Base-by-base conservation (phyloP, 2,329 filamentous ascomycete species). In the Colletotrichum cuscutae region DNA sequence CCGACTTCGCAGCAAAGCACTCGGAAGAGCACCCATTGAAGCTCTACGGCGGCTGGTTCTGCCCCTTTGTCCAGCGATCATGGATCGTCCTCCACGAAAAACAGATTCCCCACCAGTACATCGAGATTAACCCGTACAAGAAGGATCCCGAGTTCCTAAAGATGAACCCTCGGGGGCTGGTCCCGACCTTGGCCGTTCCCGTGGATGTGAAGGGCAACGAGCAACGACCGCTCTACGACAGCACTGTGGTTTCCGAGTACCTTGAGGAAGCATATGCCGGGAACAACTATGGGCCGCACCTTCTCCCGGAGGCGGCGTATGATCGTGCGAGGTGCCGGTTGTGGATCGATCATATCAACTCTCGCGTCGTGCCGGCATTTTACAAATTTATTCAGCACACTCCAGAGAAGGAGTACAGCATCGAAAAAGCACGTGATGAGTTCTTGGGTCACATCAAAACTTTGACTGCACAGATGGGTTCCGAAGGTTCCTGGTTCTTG, bases 31-130 rank as follows among this genome's bases (percentile, higher is more conserved):
- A 90, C 42, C 80, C 82, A 5, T 82, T 93, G 37, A 93, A 92
- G 80, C 85, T 95, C 13, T 95, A 94, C 81, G 89, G 90, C 15
- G 91, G 90, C 75, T 95, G 92, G 92, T 95, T 94, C 85, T 96
- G 88, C 76, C 89, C 89, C 15, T 90, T 90, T 75, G 88, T 94
- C 5, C 93, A 95, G 83, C 88, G 93, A 22, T 87, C 88, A 15
- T 95, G 93, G 91, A 91, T 94, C 73, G 89, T 91, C 1, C 86
- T 95, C 12, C 88, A 91, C 77, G 93, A 95, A 80, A 95, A 95
- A 80, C 82, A 86, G 2, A 92, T 95, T 35, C 88, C 89, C 19
- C 92, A 95, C 79, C 91, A 95, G 82, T 94, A 94, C 80, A 86
- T 93, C 75, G 92, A 94, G 84, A 91, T 95, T 72, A 95, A 95